Evolutionary conservation across 2,329 filamentous ascomycete genomes (phyloP).

Genomic region (Apiospora saccharicola): DNA sequence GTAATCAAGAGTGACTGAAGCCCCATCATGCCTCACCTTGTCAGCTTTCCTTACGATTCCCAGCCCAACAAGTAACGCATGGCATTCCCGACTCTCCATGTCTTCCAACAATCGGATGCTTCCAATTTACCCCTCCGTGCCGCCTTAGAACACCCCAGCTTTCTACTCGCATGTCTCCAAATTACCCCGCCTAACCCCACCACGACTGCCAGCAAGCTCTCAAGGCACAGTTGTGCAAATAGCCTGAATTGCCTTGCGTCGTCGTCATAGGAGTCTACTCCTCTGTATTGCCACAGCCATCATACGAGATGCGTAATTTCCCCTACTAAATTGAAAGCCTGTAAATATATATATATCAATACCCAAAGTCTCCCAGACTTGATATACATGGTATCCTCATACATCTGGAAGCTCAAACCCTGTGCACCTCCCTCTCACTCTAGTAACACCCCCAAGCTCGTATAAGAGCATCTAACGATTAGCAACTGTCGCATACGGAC

Average conservation of each 20-base stretch:
- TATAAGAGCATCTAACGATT: neutral
- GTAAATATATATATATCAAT: neutral
- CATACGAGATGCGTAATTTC: constrained; percentile 17
- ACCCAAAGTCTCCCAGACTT: neutral
- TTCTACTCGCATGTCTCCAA: constrained; percentile 7
- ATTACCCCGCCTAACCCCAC: constrained; percentile 24
- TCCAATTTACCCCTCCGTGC: constrained; percentile 18
- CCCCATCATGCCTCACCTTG: neutral
- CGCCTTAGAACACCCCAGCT: neutral
- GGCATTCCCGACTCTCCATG: neutral
- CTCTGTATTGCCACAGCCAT: constrained; percentile 9
- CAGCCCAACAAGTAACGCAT: neutral
- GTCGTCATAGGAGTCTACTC: constrained; percentile 11
- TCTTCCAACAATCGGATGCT: constrained; percentile 12
- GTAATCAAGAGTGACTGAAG: neutral
- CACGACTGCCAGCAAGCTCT: constrained; percentile 21
- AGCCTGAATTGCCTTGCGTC: constrained; percentile 20
- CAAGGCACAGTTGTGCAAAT: constrained; percentile 21
- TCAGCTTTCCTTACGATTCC: neutral
- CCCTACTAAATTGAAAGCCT: neutral
- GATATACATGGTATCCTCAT: neutral
- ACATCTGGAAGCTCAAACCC: neutral
- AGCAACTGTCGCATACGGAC: neutral
- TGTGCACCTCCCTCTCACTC: neutral
- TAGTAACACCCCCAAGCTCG: neutral